Conservation (phyloP, 2,329 filamentous ascomycete genomes). For the Stemphylium beticola region DNA sequence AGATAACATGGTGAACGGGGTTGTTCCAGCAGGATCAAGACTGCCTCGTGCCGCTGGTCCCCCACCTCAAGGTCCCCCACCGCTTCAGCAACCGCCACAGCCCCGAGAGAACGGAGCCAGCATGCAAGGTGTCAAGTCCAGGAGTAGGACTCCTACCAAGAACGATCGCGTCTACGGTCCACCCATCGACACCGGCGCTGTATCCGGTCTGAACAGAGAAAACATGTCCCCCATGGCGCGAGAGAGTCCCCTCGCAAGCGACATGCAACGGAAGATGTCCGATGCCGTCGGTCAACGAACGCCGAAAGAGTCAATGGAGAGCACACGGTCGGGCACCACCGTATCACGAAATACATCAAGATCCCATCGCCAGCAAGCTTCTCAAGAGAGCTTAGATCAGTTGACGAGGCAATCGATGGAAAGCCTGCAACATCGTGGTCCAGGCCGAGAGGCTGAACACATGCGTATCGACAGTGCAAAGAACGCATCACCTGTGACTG, state of each 20-base stretch:
- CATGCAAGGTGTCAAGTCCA: slow-evolving; percentile 27
- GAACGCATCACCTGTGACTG: slow-evolving; percentile 67
- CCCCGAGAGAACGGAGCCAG: slow-evolving; percentile 56
- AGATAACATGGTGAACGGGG: slow-evolving; percentile 36
- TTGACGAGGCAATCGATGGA: slow-evolving; percentile 42
- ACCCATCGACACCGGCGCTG: slow-evolving; percentile 48
- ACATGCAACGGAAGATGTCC: slow-evolving; percentile 39
- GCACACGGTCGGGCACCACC: slow-evolving; percentile 40
- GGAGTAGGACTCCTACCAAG: slow-evolving; percentile 60
- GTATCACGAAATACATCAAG: slow-evolving; percentile 45
- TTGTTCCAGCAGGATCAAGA: slow-evolving; percentile 57
- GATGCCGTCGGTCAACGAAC: slow-evolving; percentile 38
- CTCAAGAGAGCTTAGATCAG: slow-evolving; percentile 61
- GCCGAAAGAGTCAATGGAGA: slow-evolving; percentile 47
- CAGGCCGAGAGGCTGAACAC: slow-evolving; percentile 41
- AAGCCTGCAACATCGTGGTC: slow-evolving; percentile 35
- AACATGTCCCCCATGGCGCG: slow-evolving; percentile 56
- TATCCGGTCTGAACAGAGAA: slow-evolving; percentile 55
- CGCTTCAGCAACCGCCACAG: slow-evolving; percentile 67
- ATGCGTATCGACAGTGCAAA: slow-evolving; percentile 64
- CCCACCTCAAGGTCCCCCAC: slow-evolving; percentile 67
- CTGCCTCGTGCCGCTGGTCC: slow-evolving; percentile 66
- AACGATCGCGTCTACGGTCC: slow-evolving; percentile 55
- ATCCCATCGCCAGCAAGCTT: slow-evolving; percentile 64
- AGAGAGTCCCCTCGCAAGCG: slow-evolving; percentile 37